phyloP scores from a whole-genome alignment of 1,284 basidiomycete genomes.

The Psilocybe mexicana region DNA sequence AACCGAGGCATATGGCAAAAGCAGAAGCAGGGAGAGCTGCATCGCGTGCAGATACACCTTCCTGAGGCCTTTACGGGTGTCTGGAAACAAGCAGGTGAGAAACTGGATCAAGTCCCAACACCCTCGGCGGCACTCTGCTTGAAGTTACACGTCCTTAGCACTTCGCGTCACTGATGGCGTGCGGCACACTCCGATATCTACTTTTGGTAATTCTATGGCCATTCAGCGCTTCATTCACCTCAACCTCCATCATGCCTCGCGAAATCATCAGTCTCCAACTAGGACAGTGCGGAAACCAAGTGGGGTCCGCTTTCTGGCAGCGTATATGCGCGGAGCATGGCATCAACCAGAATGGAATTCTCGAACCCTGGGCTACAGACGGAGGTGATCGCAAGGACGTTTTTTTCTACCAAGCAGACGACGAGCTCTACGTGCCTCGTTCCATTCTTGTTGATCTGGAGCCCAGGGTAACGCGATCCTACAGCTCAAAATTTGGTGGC shows the following conservation, averaged over 20 bases:
- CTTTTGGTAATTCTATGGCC: too few relatives aligned
- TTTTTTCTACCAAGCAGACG: constrained; percentile 99
- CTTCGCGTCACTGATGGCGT: background rate
- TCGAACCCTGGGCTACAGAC: constrained; percentile 94
- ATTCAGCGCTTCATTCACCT: background rate
- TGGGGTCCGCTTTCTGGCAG: constrained; percentile 94
- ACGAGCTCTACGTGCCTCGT: constrained; percentile 98
- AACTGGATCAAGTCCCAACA: too few relatives aligned
- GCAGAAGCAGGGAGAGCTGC: constrained; percentile 30
- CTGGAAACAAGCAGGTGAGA: background rate
- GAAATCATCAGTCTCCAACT: constrained; percentile 88
- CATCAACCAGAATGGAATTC: constrained; percentile 89
- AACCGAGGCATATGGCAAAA: constrained; percentile 31
- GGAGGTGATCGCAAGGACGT: constrained; percentile 97
- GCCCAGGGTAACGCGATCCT: constrained; percentile 67
- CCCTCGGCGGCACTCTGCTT: background rate
- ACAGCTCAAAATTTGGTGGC: background rate
- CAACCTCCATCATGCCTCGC: constrained; percentile 63
- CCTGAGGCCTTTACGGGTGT: background rate
- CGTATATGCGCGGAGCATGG: constrained; percentile 95
- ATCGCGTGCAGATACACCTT: constrained; percentile 18
- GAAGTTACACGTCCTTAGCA: background rate
- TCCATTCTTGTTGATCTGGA: constrained; percentile 97
- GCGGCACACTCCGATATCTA: background rate
- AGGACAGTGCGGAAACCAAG: constrained; percentile 92